Evolutionary conservation across 2,329 filamentous ascomycete genomes (phyloP).

Genomic region (Colletotrichum sp.): DNA sequence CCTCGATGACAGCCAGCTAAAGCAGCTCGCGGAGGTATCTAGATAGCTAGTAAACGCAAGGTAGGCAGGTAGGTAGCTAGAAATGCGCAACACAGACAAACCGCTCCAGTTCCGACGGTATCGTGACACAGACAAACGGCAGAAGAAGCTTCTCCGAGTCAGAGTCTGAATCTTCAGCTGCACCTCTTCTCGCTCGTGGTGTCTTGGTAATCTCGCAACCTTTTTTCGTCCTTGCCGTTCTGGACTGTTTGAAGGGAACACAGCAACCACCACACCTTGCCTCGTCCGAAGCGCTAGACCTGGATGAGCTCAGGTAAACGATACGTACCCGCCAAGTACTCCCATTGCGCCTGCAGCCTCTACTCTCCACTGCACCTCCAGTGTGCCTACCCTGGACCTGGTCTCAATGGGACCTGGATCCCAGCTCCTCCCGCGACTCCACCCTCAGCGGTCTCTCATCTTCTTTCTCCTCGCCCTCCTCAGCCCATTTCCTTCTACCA

Average conservation of each 20-base stretch:
- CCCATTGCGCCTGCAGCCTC: background rate
- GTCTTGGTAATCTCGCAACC: constrained; percentile 17
- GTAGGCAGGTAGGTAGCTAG: background rate
- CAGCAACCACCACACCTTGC: background rate
- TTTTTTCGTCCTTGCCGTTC: background rate
- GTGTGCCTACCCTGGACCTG: constrained; percentile 12
- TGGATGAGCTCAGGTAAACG: background rate
- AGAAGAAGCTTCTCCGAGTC: background rate
- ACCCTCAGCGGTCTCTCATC: constrained; percentile 11
- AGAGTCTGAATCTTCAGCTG: background rate
- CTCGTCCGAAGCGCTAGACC: background rate
- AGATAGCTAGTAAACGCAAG: background rate
- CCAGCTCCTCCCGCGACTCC: constrained; percentile 21
- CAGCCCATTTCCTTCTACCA: constrained; percentile 12
- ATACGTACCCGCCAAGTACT: constrained; percentile 10
- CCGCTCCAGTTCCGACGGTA: background rate
- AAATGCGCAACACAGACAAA: background rate
- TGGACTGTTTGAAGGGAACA: background rate
- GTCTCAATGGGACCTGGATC: constrained; percentile 1
- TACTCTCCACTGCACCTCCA: constrained; percentile 6
- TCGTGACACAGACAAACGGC: background rate
- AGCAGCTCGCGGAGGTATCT: background rate
- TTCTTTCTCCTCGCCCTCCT: constrained; percentile 20
- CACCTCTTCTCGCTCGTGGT: background rate
- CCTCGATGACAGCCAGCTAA: background rate